Percentiles rank a stretch among this genome's conserved stretches.
These are phyloP conservation scores for Mortierella sp. DNA, from an alignment of 371 early-diverging fungal species.

Conservation along the genomic window DNA sequence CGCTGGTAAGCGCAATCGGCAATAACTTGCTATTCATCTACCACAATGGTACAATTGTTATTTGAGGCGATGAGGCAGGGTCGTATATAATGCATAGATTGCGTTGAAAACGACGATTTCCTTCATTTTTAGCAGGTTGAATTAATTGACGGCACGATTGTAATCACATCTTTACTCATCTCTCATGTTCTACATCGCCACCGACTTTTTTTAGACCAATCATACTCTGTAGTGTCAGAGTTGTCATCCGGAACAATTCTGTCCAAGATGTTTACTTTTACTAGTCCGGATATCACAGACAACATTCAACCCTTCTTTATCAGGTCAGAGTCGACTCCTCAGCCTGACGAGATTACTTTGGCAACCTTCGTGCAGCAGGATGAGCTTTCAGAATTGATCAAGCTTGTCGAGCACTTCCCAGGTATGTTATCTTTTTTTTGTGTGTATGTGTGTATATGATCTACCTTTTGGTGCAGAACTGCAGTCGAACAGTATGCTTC, in stretches of 20 bases:
- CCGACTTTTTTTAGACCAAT: conserved; percentile 16
- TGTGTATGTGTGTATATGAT: neutral
- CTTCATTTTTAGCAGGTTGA: neutral
- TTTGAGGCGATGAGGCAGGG: neutral
- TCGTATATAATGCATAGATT: neutral
- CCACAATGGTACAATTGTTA: neutral
- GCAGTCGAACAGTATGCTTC: neutral
- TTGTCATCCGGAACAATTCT: conserved; percentile 43
- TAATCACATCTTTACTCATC: neutral
- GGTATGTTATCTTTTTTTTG: neutral
- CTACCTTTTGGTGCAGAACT: neutral
- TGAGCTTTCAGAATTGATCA: conserved; percentile 49
- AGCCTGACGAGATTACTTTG: conserved; percentile 50
- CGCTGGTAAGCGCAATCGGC: conserved; percentile 18
- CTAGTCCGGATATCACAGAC: conserved; percentile 48
- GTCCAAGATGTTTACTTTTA: conserved; percentile 57
- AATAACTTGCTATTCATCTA: neutral
- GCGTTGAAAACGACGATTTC: neutral
- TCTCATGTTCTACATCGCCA: neutral
- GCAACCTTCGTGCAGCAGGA: conserved; percentile 55
- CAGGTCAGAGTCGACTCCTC: conserved; percentile 42
- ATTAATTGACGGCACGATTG: neutral
- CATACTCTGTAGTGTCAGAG: conserved; percentile 52
- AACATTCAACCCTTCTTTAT: conserved; percentile 54
- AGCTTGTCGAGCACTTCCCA: conserved; percentile 46